Evolutionary conservation across 768 basidiomycete species (phyloP).

Genomic region (Boletus edulis): DNA sequence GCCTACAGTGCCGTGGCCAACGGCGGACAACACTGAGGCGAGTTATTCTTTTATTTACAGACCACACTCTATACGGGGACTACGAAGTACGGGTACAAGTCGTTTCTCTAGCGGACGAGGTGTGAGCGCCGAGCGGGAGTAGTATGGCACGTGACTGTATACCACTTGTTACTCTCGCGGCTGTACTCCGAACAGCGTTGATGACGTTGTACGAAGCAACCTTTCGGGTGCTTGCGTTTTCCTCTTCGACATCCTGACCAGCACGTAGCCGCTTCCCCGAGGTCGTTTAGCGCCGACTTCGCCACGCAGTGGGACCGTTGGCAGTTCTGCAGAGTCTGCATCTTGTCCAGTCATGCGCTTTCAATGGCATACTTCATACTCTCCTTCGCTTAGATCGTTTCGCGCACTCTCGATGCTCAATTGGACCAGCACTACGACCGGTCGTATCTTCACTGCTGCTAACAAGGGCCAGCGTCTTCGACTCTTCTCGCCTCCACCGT

Average conservation of each 20-base stretch:
- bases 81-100: no score
- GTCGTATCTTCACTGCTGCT: constrained; percentile 25
- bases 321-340: constrained; percentile 25
- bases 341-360: constrained; percentile 29
- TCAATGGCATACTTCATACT: constrained; percentile 23
- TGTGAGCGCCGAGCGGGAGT: no score
- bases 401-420: constrained; percentile 8
- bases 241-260: constrained; percentile 10
- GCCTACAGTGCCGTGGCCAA: no score
- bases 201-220: constrained; percentile 21
- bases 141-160: no score
- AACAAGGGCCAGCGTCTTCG: constrained; percentile 2
- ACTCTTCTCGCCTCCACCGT: constrained; percentile 10
- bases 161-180: no score
- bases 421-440: not conserved
- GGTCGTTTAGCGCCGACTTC: constrained; percentile 44
- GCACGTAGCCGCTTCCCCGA: constrained; percentile 40
- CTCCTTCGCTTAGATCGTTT: constrained; percentile 26
- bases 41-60: no score
- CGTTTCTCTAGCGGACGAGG: no score
- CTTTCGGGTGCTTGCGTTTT: constrained; percentile 4
- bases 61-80: no score
- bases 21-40: no score
- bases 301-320: constrained; percentile 41
- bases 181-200: not conserved